Evolutionary conservation across 2,329 filamentous ascomycete species (phyloP), one percentile per base, ranked within the genome.

Genomic region (Rasamsonia emersonii): DNA sequence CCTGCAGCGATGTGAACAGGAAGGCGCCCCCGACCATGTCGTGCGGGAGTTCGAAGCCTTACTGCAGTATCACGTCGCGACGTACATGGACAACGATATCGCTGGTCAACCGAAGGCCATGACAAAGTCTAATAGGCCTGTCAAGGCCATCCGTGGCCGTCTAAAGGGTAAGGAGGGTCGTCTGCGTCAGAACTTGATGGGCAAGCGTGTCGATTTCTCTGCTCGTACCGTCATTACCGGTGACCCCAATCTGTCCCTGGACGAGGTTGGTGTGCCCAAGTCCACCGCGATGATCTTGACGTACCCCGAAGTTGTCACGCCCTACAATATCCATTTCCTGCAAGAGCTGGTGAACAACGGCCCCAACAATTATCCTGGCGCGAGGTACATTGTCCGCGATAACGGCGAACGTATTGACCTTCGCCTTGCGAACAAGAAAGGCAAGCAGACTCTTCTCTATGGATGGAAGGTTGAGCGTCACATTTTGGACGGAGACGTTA

Each of bases 81-180:
- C 93, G 1, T 93, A 95, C 63, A 98, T 99, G 93, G 91, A 98
- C 62, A 99, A 98, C 51, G 89, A 98, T 57, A 95, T 96, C 61
- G 91, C 93, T 42, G 88, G 89, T 30, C 80, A 93, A 48, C 91
- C 91, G 3, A 86, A 91, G 48, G 89, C 91, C 3, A 70, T 96
- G 53, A 93, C 98, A 54, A 98, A 98, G 70, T 94, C 86, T 35
- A 93, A 93, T 28, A 79, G 93, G 53, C 88, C 93, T 1, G 82
- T 98, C 46, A 98, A 98, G 67, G 86, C 91, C 10, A 93, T 98
- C 44, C 84, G 93, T 49, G 86, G 86, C 39, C 88, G 91, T 63
- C 72, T 99, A 58, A 99, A 99, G 77, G 93, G 93, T 42, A 99
- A 99, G 65, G 91, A 99, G 57, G 91, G 91, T 47, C 86, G 91